Base-by-base conservation (phyloP, 495 filamentous ascomycete genomes). In the Oidiodendron maius region DNA sequence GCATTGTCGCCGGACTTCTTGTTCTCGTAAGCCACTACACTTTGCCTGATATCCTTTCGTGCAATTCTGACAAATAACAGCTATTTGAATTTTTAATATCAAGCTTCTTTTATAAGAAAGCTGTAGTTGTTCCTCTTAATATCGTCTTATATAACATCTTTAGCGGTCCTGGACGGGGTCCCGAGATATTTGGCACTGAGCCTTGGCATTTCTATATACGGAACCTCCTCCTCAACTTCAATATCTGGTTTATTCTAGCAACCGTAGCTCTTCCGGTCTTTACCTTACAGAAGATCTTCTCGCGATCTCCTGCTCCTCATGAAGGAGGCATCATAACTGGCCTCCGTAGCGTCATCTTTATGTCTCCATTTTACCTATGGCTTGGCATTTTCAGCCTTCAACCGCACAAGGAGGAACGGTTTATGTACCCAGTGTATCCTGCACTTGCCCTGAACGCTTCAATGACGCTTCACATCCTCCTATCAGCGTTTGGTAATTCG, bases 401-500 rank as follows among this genome's bases (percentile, higher is more conserved):
- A 61, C 83, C 93, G 16, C 94, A 99, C 73, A 99, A 99, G 58
- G 94, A 99, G 64, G 94, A 99, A 61, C 75, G 94, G 6, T 99
- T 99, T 70, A 97, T 99, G 90, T 97, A 95, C 64, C 91, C 91
- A 0, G 84, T 83, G 18, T 99, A 99, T 62, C 93, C 94, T 8
- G 84, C 89, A 44, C 74, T 99, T 20, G 89, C 86, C n/a, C 73
- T 97, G 21, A 93, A 93, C 66, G 91, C 91, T 11, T 87, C 90
- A n/a, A 68, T 96, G 42, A 70, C 89, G 1, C 70, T 93, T 40
- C 89, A 96, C 64, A 82, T 86, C 48, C 61, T 91, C 0, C 74
- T 96, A 5, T 67, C 79, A 22, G 80, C 83, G 39, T 66, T 95
- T 41, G 86, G 89, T 11, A 81, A 76, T 21, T 71, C 76, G 22